Percentiles rank a stretch among this genome's conserved stretches.
Evolutionary conservation across 345 rosid species (phyloP).

Genomic region (Brassica nigra): DNA sequence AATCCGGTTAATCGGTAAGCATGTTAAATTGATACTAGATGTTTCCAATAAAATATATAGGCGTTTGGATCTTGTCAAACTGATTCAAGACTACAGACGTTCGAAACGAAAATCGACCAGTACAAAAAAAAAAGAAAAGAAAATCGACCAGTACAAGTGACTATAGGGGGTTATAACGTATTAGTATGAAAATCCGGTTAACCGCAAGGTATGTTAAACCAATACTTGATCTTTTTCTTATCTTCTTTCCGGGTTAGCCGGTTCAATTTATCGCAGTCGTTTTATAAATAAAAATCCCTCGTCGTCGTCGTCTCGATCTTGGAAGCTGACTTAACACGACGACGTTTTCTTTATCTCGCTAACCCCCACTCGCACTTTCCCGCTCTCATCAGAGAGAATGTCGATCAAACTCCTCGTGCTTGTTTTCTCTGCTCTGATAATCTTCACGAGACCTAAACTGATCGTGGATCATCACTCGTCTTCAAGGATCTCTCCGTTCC

Average conservation of each 20-base stretch:
- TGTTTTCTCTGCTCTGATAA: conserved; percentile 41
- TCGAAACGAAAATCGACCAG: background rate
- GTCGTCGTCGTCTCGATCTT: background rate
- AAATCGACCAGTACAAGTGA: too few species aligned
- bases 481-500: conserved; percentile 14
- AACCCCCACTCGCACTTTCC: conserved; percentile 31
- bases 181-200: background rate
- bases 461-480: conserved; percentile 29
- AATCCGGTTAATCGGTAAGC: background rate
- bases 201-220: conserved; percentile 15
- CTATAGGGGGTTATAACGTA: too few species aligned
- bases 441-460: conserved; percentile 39
- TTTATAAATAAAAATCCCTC: background rate
- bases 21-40: background rate
- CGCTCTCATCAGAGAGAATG: conserved; percentile 46
- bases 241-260: conserved; percentile 1
- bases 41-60: background rate
- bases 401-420: conserved; percentile 41
- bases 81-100: background rate
- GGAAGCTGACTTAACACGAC: conserved; percentile 20
- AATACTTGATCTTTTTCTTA: background rate
- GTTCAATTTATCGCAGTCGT: background rate
- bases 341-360: conserved; percentile 12
- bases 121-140: too few species aligned
- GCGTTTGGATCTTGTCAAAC: background rate